These are phyloP conservation scores for Tetrahymena thermophila DNA, from an alignment of 73 alveolate genomes.

Conservation along the genomic window DNA sequence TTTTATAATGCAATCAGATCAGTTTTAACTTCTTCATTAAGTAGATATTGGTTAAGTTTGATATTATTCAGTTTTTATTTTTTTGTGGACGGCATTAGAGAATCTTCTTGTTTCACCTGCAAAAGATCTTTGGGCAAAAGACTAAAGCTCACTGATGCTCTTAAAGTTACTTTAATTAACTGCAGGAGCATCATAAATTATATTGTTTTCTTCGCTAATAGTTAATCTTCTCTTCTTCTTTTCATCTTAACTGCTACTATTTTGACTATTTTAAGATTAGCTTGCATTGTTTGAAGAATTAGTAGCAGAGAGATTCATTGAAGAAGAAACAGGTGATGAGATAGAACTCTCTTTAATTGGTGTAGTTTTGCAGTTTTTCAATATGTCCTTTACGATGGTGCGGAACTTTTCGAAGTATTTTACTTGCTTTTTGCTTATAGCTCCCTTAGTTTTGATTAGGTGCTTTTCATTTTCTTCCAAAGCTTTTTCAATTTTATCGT, in stretches of 20 bases:
- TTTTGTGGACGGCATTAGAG: not conserved
- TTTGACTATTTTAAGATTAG: not conserved
- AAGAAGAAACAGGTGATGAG: not conserved
- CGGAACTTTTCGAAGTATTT: not conserved
- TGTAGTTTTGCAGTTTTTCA: not conserved
- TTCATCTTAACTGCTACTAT: not conserved
- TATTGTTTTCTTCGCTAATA: not conserved
- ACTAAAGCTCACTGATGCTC: not conserved
- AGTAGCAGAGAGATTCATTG: not conserved
- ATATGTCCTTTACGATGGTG: not conserved
- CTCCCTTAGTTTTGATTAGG: not conserved
- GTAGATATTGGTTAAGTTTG: not conserved
- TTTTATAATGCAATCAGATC: not conserved
- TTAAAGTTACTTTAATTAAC: not conserved
- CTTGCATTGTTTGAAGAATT: not conserved
- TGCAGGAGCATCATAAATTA: not conserved
- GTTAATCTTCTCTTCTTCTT: not conserved
- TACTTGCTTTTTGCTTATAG: not conserved
- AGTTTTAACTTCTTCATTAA: not conserved
- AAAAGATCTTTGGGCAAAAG: not conserved
- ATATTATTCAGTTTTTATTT: not conserved
- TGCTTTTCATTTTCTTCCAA: not conserved
- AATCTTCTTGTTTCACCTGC: not conserved
- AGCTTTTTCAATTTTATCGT: not conserved
- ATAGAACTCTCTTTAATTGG: not conserved